phyloP scores from a whole-genome alignment of 2,329 filamentous ascomycete genomes.

The Diatrype stigma region DNA sequence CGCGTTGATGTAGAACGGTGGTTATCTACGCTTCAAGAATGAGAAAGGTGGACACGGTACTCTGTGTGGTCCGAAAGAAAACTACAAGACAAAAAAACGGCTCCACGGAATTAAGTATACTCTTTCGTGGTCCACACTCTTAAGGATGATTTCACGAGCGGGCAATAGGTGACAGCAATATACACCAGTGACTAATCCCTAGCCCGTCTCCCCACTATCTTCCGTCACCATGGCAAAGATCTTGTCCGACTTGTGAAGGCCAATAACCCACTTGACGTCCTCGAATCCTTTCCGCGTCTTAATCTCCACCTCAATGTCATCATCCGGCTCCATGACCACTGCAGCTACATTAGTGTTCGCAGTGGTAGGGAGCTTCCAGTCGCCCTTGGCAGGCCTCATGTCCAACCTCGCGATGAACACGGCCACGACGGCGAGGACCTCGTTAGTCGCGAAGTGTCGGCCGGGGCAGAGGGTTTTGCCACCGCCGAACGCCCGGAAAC shows the following conservation, averaged over 20 bases:
- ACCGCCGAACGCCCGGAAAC: constrained; percentile 23
- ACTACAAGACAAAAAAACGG: too few species aligned
- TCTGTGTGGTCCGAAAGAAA: too few species aligned
- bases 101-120: too few species aligned
- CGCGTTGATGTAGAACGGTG: too few species aligned
- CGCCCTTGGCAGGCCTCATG: constrained; percentile 16
- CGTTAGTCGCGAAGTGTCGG: constrained; percentile 24
- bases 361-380: constrained; percentile 21
- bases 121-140: too few species aligned
- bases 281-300: constrained; percentile 12
- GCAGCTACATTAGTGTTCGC: constrained; percentile 25
- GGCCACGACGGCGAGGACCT: constrained; percentile 21
- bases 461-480: constrained; percentile 24
- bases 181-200: too few species aligned
- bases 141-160: too few species aligned
- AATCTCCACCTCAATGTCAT: constrained; percentile 19
- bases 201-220: constrained; percentile 7
- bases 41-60: too few species aligned
- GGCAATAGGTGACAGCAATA: too few species aligned
- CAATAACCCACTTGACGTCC: constrained; percentile 12
- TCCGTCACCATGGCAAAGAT: constrained; percentile 14
- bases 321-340: constrained; percentile 24
- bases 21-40: too few species aligned
- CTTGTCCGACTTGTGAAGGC: constrained; percentile 13
- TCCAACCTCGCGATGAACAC: constrained; percentile 22